Evolutionary conservation across 345 rosid genomes (phyloP), one percentile per base, ranked within the genome.

Genomic region (Populus deltoides): DNA sequence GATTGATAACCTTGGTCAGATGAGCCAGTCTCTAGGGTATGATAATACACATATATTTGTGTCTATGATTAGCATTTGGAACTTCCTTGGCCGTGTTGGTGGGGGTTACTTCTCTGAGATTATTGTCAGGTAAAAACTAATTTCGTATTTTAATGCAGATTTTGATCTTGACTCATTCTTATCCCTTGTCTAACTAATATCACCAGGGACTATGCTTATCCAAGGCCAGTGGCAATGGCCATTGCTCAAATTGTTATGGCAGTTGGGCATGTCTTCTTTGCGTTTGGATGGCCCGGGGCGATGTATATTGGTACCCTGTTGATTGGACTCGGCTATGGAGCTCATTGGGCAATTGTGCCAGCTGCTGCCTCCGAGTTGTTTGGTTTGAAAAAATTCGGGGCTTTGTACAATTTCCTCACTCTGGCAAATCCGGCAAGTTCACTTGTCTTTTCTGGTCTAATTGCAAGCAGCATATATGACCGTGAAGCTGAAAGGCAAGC

Each of bases 301-400:
- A 88, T 97, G 97, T 71, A 97, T 83, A 81, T 92, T 24, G 99
- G 97, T 36, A 97, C 99, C 9, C 85, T 94, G 66, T 70, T 97
- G 88, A 92, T 91, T 25, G 99, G 99, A 22, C 94, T 92, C 4
- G 97, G 98, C 53, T 94, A 97, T 59, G 99, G 99, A 25, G 90
- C 98, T n/a, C 98, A 94, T 57, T 97, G 98, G 99, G 98, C 98
- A 25, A 92, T 97, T 55, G 95, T 97, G 70, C 99, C 99, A 5
- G 99, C 98, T 43, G 86, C 97, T 51, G 97, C 99, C 59, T 97
- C 99, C 0, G 97, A 97, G 90, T 87, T 97, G 80, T 97, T 97
- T 71, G 99, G 99, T 74, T 75, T 97, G 78, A 97, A 97, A 75
- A 97, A 97, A 73, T 92, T 97, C 22, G 97, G 99, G 67, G 97